Percentiles rank a stretch among this genome's conserved stretches.
phyloP scores from a whole-genome alignment of 2,329 filamentous ascomycete genomes.

The Ophiosphaerella korrae region DNA sequence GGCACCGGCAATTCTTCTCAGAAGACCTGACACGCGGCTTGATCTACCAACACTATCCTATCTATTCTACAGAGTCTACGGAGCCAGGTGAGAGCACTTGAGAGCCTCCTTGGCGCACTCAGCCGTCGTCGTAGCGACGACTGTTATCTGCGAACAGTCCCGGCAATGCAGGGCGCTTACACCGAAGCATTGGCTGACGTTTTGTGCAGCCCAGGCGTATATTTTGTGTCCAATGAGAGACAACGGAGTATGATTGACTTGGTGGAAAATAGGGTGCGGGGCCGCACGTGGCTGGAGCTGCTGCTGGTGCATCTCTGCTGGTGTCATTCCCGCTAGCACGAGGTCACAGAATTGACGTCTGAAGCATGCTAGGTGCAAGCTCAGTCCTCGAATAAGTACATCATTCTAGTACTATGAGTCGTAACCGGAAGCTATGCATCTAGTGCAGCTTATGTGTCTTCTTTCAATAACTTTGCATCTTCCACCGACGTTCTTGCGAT shows the following conservation, averaged over 20 bases:
- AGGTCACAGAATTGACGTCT: too few species aligned
- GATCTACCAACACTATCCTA: neutral
- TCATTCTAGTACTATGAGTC: too few species aligned
- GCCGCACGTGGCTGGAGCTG: neutral
- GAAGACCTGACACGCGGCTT: neutral
- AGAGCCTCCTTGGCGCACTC: neutral
- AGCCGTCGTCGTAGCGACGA: slow-evolving; percentile 15
- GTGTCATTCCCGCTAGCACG: too few species aligned
- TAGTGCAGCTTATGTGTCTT: slow-evolving; percentile 19
- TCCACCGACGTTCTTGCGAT: slow-evolving; percentile 79
- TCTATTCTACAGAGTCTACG: neutral
- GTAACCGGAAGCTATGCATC: neutral
- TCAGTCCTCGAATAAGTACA: too few species aligned
- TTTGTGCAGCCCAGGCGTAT: neutral
- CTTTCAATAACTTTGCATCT: slow-evolving; percentile 62
- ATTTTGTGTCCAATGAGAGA: slow-evolving; percentile 5
- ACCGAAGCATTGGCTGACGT: slow-evolving; percentile 16
- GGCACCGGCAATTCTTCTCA: slow-evolving; percentile 17
- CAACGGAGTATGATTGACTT: neutral
- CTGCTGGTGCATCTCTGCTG: too few species aligned
- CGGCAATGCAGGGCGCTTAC: neutral
- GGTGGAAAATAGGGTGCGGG: neutral
- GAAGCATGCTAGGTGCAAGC: too few species aligned
- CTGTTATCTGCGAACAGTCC: neutral
- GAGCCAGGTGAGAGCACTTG: neutral